A percentile compares a stretch with the other conserved stretches of the same genome.
Evolutionary conservation across 2,329 filamentous ascomycete species (phyloP).

Genomic region (Fusarium pininemorale): DNA sequence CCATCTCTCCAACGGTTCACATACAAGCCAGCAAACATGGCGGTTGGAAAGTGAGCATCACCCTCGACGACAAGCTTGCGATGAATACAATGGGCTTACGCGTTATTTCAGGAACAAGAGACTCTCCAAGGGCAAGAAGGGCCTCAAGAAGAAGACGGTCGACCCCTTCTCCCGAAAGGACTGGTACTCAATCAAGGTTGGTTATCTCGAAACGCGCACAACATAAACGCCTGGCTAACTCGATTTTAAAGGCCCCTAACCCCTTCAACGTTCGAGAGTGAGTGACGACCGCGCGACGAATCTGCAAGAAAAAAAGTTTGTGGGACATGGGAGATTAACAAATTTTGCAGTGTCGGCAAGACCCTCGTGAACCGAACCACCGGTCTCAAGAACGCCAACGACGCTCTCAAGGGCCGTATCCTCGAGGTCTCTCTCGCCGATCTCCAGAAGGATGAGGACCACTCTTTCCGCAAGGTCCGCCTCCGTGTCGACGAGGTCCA

Average conservation of each 20-base stretch:
- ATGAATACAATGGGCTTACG: conserved; percentile 34
- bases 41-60: conserved; percentile 66
- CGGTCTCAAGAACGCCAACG: conserved; percentile 99
- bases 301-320: conserved; percentile 3
- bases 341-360: conserved; percentile 87
- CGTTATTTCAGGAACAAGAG: conserved; percentile 86
- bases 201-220: conserved; percentile 18
- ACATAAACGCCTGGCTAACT: conserved; percentile 28
- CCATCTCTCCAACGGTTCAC: conserved; percentile 54
- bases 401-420: conserved; percentile 97
- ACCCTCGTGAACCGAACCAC: conserved; percentile 99
- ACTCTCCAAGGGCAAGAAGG: conserved; percentile 99
- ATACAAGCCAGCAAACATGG: conserved; percentile 65
- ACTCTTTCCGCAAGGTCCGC: conserved; percentile 99
- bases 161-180: conserved; percentile 99
- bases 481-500: conserved; percentile 98
- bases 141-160: conserved; percentile 98
- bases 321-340: conserved; percentile 31
- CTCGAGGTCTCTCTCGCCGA: conserved; percentile 99
- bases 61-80: conserved; percentile 12
- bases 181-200: conserved; percentile 96
- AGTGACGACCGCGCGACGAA: conserved; percentile 54
- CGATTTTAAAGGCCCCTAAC: conserved; percentile 76
- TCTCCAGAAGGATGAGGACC: conserved; percentile 99
- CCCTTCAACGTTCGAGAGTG: conserved; percentile 98